phyloP scores from a whole-genome alignment of 352 stramenopile species.

The Phytophthora cactorum region DNA sequence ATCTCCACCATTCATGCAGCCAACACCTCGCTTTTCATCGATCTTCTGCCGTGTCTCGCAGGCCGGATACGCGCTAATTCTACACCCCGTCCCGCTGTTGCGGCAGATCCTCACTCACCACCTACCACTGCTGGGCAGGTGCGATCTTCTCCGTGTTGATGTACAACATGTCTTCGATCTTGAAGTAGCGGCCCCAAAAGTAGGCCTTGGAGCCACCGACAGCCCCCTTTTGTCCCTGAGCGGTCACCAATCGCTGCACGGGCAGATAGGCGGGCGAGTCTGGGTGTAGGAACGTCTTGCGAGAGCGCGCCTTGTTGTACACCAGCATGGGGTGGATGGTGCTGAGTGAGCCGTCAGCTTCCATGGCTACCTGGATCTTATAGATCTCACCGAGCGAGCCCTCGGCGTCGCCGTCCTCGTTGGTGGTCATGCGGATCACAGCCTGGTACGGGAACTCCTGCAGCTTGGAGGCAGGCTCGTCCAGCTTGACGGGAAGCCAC shows the following conservation, averaged over 20 bases:
- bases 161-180: conserved; percentile 87
- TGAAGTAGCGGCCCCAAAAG: conserved; percentile 88
- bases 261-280: conserved; percentile 80
- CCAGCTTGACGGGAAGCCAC: conserved; percentile 85
- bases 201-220: conserved; percentile 85
- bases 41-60: conserved; percentile 18
- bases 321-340: conserved; percentile 87
- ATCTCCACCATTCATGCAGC: conserved; percentile 19
- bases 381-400: conserved; percentile 88
- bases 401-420: conserved; percentile 68
- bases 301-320: conserved; percentile 88
- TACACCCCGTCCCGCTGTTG: conserved; percentile 20
- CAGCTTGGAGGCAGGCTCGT: conserved; percentile 82
- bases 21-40: conserved; percentile 14
- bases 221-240: conserved; percentile 58
- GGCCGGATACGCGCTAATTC: conserved; percentile 25
- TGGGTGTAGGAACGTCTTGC: conserved; percentile 89
- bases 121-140: conserved; percentile 81
- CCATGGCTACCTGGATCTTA: conserved; percentile 89
- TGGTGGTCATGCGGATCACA: conserved; percentile 87
- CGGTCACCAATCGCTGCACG: conserved; percentile 66
- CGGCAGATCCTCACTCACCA: conserved; percentile 6
- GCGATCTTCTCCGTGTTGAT: conserved; percentile 87
- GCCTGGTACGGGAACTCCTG: conserved; percentile 83
- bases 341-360: conserved; percentile 61